Percentiles rank a stretch among this genome's conserved stretches.
These are phyloP conservation scores for Ogataea methanolica DNA, from an alignment of 805 yeast species.

Conservation along the genomic window DNA sequence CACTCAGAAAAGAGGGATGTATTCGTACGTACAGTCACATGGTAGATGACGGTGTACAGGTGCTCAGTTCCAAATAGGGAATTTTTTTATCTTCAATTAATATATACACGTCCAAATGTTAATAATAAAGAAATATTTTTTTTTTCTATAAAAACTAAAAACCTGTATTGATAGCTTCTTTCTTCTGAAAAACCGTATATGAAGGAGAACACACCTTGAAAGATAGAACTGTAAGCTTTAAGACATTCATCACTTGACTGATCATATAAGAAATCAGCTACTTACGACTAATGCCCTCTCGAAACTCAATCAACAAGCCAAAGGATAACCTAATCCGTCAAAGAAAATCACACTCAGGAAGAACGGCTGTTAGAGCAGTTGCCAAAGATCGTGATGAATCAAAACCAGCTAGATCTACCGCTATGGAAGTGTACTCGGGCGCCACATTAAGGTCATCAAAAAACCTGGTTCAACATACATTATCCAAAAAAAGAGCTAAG, in stretches of 20 bases:
- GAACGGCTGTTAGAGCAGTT: slow-evolving; percentile 2
- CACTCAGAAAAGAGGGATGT: too few species aligned
- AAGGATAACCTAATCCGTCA: slow-evolving; percentile 51
- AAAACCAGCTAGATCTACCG: slow-evolving; percentile 19
- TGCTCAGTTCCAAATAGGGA: too few species aligned
- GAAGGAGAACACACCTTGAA: not conserved
- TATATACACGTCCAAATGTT: too few species aligned
- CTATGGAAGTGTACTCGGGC: slow-evolving; percentile 43
- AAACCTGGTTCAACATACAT: slow-evolving; percentile 48
- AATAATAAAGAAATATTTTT: too few species aligned
- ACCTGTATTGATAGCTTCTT: too few species aligned
- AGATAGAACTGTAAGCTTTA: not conserved
- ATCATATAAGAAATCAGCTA: not conserved
- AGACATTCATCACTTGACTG: not conserved
- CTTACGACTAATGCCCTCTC: slow-evolving; percentile 61
- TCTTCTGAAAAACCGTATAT: not conserved
- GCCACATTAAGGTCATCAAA: slow-evolving; percentile 14
- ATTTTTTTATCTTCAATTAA: too few species aligned
- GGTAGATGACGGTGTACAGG: too few species aligned
- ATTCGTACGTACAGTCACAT: too few species aligned
- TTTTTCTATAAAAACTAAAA: too few species aligned
- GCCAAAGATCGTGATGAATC: not conserved
- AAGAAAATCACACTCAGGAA: slow-evolving; percentile 38
- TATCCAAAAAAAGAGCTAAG: slow-evolving; percentile 73
- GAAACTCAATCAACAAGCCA: slow-evolving; percentile 78